Percentiles rank a stretch among this genome's conserved stretches.
Evolutionary conservation across 306 rosid species (phyloP).

Genomic region (Pterocarpus santalinus): DNA sequence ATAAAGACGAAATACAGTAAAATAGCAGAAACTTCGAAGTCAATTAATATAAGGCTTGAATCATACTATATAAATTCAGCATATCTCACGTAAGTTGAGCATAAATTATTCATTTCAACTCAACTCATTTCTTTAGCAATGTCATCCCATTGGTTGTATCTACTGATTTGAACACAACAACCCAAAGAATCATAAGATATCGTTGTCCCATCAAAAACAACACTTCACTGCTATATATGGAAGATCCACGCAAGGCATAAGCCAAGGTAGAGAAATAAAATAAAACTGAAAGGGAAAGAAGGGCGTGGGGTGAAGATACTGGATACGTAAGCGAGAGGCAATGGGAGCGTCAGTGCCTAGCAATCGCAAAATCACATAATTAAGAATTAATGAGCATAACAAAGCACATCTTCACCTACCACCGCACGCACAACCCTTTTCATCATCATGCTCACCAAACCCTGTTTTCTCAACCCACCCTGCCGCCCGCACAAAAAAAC

Average conservation of each 20-base stretch:
- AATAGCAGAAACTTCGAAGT: not conserved
- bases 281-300: not conserved
- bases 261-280: not conserved
- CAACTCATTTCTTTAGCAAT: not conserved
- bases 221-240: not conserved
- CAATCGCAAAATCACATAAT: constrained; percentile 29
- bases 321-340: constrained; percentile 40
- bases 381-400: not conserved
- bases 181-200: not conserved
- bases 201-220: not conserved
- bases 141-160: not conserved
- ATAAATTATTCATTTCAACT: not conserved
- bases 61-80: not conserved
- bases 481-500: constrained; percentile 20
- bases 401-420: constrained; percentile 64
- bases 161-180: not conserved
- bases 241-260: not conserved
- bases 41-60: not conserved
- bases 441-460: constrained; percentile 62
- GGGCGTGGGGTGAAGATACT: not conserved
- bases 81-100: constrained; percentile 1
- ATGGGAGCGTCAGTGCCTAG: constrained; percentile 37
- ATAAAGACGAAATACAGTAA: not conserved
- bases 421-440: constrained; percentile 26
- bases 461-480: constrained; percentile 38